Conservation (phyloP, 192 early-diverging fungal species). For the Coemansia sp. region DNA sequence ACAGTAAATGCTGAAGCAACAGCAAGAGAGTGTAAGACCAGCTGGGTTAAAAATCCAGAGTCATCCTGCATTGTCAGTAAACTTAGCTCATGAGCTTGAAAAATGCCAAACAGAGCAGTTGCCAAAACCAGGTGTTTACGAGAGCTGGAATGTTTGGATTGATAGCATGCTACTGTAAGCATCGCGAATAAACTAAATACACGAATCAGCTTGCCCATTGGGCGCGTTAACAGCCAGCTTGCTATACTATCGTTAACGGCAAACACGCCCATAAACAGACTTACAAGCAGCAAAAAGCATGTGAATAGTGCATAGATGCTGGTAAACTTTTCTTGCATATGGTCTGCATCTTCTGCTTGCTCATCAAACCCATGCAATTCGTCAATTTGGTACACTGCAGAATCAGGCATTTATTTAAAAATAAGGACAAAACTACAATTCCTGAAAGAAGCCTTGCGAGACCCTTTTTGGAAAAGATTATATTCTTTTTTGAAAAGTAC, state of each 20-base stretch:
- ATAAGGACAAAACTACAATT: background rate
- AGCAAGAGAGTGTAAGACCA: background rate
- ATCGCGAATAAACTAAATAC: background rate
- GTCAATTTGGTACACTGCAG: background rate
- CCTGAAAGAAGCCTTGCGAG: background rate
- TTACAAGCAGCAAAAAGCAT: background rate
- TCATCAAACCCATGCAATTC: conserved; percentile 1
- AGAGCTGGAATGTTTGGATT: background rate
- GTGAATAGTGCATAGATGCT: conserved; percentile 3
- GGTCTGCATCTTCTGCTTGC: background rate
- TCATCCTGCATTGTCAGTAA: background rate
- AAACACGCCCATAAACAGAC: background rate
- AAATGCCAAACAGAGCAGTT: background rate
- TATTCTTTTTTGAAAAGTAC: conserved; percentile 5
- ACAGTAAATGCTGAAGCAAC: background rate
- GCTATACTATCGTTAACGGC: background rate
- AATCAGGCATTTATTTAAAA: background rate
- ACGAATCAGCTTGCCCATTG: background rate
- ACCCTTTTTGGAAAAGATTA: no score
- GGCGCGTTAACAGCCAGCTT: background rate
- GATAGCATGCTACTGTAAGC: background rate
- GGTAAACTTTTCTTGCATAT: background rate
- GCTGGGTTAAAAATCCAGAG: background rate
- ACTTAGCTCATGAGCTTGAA: conserved; percentile 1
- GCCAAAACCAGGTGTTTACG: background rate